Base-by-base conservation (phyloP, 2,329 filamentous ascomycete species). In the Trichophyton benhamiae region DNA sequence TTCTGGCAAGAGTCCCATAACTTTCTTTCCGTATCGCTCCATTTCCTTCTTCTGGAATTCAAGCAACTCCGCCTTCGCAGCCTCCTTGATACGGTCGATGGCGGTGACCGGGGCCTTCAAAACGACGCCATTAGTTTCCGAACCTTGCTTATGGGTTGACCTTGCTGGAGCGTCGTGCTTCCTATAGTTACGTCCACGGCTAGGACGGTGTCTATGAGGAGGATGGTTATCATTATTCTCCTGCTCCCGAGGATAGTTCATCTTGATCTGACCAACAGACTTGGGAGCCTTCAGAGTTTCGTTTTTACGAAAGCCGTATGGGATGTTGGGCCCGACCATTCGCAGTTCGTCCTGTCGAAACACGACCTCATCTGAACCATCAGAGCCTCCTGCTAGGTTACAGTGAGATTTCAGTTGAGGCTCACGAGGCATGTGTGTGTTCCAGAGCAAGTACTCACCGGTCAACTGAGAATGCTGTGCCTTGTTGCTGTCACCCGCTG, bases 281-380 rank as follows among this genome's bases (percentile, higher is more conserved):
- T 20, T 55, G 2, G 49, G 49, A n/a, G 1, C n/a, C 3, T 36
- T 55, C 25, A 55, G n/a, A 3, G 49, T 55, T 33, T 55, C 49
- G 27, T 55, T n/a, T 55, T 62, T 63, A 22, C 30, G 57, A 38
- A 44, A 33, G 15, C 38, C 33, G 30, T 55, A 55, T 33, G 49
- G 38, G n/a, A 63, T 53, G 22, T 59, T 55, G 38, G 61, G 59
- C 3, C 61, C 63, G 33, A 60, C 57, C 41, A 49, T 58, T 15
- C 62, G 53, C 42, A 46, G 49, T 41, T 63, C 59, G 25, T 63
- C 61, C 42, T 63, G 62, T 13, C 57, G 64, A 44, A 69, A 62
- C 6, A 71, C 59, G 17, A 69, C 60, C 49, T 66, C 65, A 27
- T 70, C 69, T 3, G 68, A 69, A 11, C 57, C 60, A 20, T 66